Conservation (phyloP, 371 early-diverging fungal species). For the Sporodiniella umbellata region DNA sequence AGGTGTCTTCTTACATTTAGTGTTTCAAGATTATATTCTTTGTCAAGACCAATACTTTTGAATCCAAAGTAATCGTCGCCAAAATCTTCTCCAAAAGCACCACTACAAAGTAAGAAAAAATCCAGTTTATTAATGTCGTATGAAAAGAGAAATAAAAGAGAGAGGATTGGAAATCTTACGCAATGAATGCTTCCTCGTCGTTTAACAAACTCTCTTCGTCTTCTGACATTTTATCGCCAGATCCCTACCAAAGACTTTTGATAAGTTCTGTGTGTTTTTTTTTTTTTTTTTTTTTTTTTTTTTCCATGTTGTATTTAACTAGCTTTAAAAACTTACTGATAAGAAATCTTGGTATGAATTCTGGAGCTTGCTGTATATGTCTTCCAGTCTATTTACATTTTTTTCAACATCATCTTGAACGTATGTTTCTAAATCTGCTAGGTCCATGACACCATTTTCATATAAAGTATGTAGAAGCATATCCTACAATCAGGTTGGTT, state of each 20-base stretch:
- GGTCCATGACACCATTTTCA: constrained; percentile 72
- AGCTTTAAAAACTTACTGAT: constrained; percentile 36
- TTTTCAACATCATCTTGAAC: constrained; percentile 74
- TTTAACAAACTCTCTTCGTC: constrained; percentile 48
- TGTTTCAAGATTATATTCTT: constrained; percentile 55
- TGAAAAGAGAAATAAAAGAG: constrained; percentile 2
- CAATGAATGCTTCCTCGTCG: constrained; percentile 59
- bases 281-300: neutral
- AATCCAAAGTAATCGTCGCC: constrained; percentile 91
- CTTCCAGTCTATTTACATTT: constrained; percentile 66
- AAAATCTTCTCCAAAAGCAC: constrained; percentile 78
- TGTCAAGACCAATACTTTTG: constrained; percentile 77
- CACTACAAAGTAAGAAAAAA: constrained; percentile 37
- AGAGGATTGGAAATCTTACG: constrained; percentile 16
- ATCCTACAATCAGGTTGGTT: constrained; percentile 44
- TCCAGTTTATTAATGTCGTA: neutral
- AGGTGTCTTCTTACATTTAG: constrained; percentile 31
- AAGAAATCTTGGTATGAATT: constrained; percentile 60
- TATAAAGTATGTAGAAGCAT: constrained; percentile 80
- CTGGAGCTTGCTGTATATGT: constrained; percentile 71
- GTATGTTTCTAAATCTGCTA: constrained; percentile 71
- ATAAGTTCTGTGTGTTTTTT: neutral
- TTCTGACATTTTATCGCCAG: constrained; percentile 27
- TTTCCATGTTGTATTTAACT: too few relatives aligned
- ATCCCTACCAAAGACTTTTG: constrained; percentile 13